These are phyloP conservation scores for Phyllostachys edulis DNA, from an alignment of 176 grass and related monocot genomes.

Conservation along the genomic window DNA sequence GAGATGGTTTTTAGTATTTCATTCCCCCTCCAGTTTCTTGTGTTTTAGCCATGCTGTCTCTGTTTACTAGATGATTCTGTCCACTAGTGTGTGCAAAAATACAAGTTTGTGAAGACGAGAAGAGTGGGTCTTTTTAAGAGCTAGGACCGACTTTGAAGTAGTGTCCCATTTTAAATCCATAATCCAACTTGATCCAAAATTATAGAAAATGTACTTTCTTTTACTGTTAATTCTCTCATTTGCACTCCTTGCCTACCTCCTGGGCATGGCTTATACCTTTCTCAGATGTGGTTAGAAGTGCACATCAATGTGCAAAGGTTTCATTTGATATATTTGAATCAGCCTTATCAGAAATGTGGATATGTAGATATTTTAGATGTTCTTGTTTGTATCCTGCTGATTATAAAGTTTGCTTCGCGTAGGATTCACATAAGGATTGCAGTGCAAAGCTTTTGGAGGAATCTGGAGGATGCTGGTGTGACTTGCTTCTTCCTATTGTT, in stretches of 20 bases:
- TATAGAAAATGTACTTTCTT: conserved; percentile 4
- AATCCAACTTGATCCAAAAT: not conserved
- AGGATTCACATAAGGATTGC: conserved; percentile 83
- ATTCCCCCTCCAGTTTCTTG: not conserved
- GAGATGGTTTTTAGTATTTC: not conserved
- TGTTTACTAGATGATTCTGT: conserved; percentile 14
- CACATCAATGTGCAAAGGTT: not conserved
- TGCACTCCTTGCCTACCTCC: not conserved
- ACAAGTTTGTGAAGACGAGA: not conserved
- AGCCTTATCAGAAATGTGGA: not conserved
- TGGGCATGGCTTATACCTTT: conserved; percentile 3
- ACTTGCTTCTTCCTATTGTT: conserved; percentile 76
- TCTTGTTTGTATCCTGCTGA: conserved; percentile 26
- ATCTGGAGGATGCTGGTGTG: conserved; percentile 83
- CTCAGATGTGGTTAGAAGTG: not conserved
- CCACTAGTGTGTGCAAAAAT: not conserved
- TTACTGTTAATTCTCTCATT: not conserved
- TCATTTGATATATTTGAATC: conserved; percentile 21
- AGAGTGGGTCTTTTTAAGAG: not conserved
- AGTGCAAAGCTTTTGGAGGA: conserved; percentile 63
- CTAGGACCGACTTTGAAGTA: not conserved
- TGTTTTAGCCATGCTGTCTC: not conserved
- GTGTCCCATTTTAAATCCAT: not conserved
- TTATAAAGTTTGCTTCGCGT: not conserved
- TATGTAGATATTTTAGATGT: not conserved